These are phyloP conservation scores for Iberis amara DNA, from an alignment of 441 rosid genomes.

Conservation along the genomic window DNA sequence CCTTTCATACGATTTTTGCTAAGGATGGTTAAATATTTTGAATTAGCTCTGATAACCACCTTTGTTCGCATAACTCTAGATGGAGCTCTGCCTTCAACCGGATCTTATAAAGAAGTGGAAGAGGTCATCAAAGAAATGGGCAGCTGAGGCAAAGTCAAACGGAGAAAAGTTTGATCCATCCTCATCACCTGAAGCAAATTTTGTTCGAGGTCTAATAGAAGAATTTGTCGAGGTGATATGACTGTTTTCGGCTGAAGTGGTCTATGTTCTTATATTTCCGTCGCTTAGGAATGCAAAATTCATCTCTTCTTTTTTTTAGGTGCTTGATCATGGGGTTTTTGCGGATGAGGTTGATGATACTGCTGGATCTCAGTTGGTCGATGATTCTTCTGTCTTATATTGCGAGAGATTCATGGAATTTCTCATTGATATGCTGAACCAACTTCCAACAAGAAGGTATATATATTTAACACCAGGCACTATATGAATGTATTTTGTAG, in stretches of 20 bases:
- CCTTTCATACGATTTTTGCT: conserved; percentile 11
- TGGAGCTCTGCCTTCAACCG: conserved; percentile 86
- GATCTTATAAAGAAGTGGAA: conserved; percentile 87
- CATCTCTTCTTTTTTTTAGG: conserved; percentile 36
- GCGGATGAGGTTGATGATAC: conserved; percentile 39
- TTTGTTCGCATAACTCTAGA: conserved; percentile 42
- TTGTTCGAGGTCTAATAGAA: conserved; percentile 75
- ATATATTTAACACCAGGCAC: not conserved
- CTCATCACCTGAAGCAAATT: conserved; percentile 59
- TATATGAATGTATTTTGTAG: conserved; percentile 16
- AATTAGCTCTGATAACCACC: conserved; percentile 19
- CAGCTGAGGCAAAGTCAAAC: conserved; percentile 52
- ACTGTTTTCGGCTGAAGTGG: conserved; percentile 11
- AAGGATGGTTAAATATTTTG: conserved; percentile 8
- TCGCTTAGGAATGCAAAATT: conserved; percentile 1
- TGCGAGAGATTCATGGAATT: conserved; percentile 98
- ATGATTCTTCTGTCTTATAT: conserved; percentile 73
- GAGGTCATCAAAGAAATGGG: conserved; percentile 65
- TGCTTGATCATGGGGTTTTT: conserved; percentile 69
- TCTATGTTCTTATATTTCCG: not conserved
- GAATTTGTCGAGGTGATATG: conserved; percentile 80
- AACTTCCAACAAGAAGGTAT: conserved; percentile 97
- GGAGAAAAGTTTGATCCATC: conserved; percentile 62
- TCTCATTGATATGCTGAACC: conserved; percentile 93
- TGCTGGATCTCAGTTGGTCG: conserved; percentile 39